Conservation (phyloP, 208 protist genomes). For the Acanthamoeba lenticulata region DNA sequence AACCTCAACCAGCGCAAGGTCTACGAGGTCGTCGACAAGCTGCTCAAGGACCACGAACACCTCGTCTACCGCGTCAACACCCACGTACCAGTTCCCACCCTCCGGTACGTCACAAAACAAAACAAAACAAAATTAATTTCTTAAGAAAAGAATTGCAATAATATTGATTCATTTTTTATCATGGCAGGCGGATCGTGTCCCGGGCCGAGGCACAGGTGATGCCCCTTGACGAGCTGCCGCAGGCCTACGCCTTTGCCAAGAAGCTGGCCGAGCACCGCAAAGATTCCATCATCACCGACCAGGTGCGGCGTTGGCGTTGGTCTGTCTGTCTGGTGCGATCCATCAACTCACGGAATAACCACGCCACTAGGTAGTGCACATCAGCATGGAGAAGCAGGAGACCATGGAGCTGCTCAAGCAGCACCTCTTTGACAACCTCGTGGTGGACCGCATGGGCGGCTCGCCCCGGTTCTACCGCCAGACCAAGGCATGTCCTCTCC, state of each 20-base stretch:
- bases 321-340: not conserved
- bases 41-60: not conserved
- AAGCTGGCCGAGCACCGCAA: not conserved
- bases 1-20: slow-evolving; percentile 34
- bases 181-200: not conserved
- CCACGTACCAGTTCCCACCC: slow-evolving; percentile 37
- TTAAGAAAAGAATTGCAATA: not conserved
- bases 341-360: not conserved
- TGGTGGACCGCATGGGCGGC: slow-evolving; percentile 44
- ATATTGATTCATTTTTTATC: not conserved
- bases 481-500: not conserved
- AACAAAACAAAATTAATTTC: too few relatives aligned
- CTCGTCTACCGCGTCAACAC: slow-evolving; percentile 43
- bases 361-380: slow-evolving; percentile 29
- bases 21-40: not conserved
- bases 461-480: slow-evolving; percentile 3
- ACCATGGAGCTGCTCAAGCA: slow-evolving; percentile 42
- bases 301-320: not conserved
- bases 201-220: not conserved
- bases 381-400: slow-evolving; percentile 36
- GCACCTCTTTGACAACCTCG: slow-evolving; percentile 51
- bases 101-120: too few relatives aligned
- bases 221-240: not conserved
- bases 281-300: slow-evolving; percentile 50
- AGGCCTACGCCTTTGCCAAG: not conserved